Evolutionary conservation across 768 basidiomycete genomes (phyloP).

Genomic region (Leccinum variicolor): DNA sequence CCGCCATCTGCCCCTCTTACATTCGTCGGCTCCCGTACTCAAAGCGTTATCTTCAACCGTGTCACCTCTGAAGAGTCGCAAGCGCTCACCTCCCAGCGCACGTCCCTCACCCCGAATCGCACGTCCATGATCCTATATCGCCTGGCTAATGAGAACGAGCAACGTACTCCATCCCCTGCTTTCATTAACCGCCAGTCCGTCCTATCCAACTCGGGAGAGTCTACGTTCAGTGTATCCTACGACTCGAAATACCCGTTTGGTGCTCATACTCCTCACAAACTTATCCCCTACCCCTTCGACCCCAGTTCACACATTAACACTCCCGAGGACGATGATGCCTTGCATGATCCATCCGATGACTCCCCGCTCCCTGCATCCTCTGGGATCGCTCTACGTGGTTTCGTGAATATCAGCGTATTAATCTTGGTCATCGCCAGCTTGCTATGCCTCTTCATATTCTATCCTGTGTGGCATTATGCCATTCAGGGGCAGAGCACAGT

Average conservation of each 20-base stretch:
- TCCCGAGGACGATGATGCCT: slow-evolving; percentile 68
- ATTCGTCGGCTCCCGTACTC: slow-evolving; percentile 34
- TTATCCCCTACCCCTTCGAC: slow-evolving; percentile 72
- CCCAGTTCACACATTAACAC: slow-evolving; percentile 55
- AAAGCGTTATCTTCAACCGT: slow-evolving; percentile 41
- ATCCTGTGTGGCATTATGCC: slow-evolving; percentile 56
- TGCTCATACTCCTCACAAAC: slow-evolving; percentile 26
- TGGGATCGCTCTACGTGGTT: slow-evolving; percentile 41
- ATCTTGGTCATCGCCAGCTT: slow-evolving; percentile 57
- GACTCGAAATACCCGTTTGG: slow-evolving; percentile 67
- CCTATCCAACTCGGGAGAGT: slow-evolving; percentile 52
- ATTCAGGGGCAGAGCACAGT: not conserved
- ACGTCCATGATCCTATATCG: slow-evolving; percentile 71
- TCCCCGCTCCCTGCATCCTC: slow-evolving; percentile 23
- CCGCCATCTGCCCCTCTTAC: slow-evolving; percentile 11
- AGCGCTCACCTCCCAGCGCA: slow-evolving; percentile 32
- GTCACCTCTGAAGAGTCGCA: slow-evolving; percentile 44
- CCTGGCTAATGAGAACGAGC: slow-evolving; percentile 39
- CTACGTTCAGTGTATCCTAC: slow-evolving; percentile 43
- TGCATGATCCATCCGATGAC: slow-evolving; percentile 58
- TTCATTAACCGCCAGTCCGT: slow-evolving; percentile 38
- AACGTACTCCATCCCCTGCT: slow-evolving; percentile 35
- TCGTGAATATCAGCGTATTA: slow-evolving; percentile 71
- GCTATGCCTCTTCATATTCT: slow-evolving; percentile 75
- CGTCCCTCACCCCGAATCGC: slow-evolving; percentile 27